phyloP scores from a whole-genome alignment of 768 basidiomycete genomes.

The Mycena polygramma region DNA sequence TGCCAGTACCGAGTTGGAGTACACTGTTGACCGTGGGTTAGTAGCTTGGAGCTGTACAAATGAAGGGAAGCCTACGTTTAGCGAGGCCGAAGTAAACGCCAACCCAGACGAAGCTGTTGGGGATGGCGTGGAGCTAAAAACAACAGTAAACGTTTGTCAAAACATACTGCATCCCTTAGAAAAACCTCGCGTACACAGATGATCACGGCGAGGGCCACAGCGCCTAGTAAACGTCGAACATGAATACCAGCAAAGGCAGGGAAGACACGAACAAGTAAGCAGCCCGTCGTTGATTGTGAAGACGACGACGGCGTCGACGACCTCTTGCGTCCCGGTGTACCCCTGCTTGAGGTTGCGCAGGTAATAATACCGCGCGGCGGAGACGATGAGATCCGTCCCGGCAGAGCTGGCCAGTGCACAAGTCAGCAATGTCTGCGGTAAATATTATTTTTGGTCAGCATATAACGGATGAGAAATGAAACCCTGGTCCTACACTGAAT shows the following conservation, averaged over 20 bases:
- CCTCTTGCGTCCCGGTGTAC: conserved; percentile 11
- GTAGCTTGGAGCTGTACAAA: neutral
- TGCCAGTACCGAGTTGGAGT: conserved; percentile 23
- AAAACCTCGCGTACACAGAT: neutral
- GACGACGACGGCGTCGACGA: conserved; percentile 20
- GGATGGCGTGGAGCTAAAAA: conserved; percentile 7
- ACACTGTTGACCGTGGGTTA: neutral
- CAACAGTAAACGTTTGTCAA: neutral
- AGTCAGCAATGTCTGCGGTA: conserved; percentile 10
- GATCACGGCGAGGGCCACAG: neutral
- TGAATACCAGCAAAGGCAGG: neutral
- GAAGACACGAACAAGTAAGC: conserved; percentile 10
- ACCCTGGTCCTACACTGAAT: conserved; percentile 6
- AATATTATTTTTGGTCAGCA: neutral
- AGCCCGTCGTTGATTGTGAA: conserved; percentile 28
- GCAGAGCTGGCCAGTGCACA: conserved; percentile 19
- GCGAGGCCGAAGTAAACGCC: conserved; percentile 27
- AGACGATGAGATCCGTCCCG: conserved; percentile 23
- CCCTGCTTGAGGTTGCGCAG: conserved; percentile 32
- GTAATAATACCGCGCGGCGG: conserved; percentile 30
- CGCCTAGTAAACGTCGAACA: neutral
- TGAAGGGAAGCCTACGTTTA: conserved; percentile 1
- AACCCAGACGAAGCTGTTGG: conserved; percentile 21
- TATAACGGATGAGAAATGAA: neutral
- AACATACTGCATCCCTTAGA: neutral